These are phyloP conservation scores for Moniliophthora roreri DNA, from an alignment of 1,284 basidiomycete species.

Conservation along the genomic window DNA sequence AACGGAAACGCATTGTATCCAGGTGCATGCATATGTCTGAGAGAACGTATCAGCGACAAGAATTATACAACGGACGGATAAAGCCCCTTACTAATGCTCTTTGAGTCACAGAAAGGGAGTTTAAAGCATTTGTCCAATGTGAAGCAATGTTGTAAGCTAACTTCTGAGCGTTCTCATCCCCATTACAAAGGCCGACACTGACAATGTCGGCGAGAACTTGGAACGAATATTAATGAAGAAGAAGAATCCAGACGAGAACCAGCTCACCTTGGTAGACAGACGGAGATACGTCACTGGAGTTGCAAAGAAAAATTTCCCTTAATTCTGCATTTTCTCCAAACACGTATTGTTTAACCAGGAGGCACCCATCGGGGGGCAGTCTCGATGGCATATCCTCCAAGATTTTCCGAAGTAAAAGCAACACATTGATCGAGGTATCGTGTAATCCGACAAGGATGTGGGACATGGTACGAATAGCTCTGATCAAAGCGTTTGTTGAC, in stretches of 20 bases:
- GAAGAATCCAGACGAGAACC: neutral
- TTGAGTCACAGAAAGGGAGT: neutral
- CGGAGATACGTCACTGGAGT: conserved; percentile 20
- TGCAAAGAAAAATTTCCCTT: conserved; percentile 29
- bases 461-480: neutral
- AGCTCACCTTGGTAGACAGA: conserved; percentile 33
- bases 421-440: neutral
- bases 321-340: conserved; percentile 33
- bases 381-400: neutral
- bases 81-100: neutral
- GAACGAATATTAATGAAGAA: neutral
- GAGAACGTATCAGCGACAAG: neutral
- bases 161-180: neutral
- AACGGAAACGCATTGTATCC: conserved; percentile 11
- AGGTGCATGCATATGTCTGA: conserved; percentile 4
- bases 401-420: neutral
- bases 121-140: neutral
- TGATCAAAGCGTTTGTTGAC: conserved; percentile 26
- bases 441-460: neutral
- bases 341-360: conserved; percentile 37
- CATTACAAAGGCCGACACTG: neutral
- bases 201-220: conserved; percentile 1
- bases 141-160: neutral
- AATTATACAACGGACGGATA: neutral
- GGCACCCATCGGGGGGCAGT: conserved; percentile 28